Conservation (phyloP, 2,329 filamentous ascomycete species). For the Neurospora sp. region DNA sequence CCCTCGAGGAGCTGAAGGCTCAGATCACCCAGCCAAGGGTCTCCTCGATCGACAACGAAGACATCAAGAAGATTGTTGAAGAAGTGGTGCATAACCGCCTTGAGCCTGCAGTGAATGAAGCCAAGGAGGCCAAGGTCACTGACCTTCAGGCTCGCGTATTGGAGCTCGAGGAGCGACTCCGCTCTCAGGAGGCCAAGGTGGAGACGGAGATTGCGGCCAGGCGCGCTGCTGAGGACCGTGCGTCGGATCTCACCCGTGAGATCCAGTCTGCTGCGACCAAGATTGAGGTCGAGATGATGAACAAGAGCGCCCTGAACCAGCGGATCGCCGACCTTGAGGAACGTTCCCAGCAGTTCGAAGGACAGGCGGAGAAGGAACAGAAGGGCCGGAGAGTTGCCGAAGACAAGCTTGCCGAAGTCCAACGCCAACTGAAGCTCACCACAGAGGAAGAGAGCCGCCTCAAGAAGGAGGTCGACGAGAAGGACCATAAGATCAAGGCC, state of each 20-base stretch:
- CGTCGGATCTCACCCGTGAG: conserved; percentile 42
- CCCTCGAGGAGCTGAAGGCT: conserved; percentile 53
- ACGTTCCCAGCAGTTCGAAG: conserved; percentile 53
- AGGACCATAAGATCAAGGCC: conserved; percentile 53
- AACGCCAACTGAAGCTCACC: conserved; percentile 56
- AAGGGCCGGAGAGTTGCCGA: conserved; percentile 55
- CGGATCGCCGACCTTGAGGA: conserved; percentile 61
- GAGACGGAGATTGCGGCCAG: conserved; percentile 40
- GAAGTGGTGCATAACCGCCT: conserved; percentile 50
- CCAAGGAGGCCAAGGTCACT: conserved; percentile 38
- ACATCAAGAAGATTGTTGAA: conserved; percentile 53
- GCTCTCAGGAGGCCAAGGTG: conserved; percentile 35
- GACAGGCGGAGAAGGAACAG: conserved; percentile 54
- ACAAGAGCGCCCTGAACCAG: conserved; percentile 46
- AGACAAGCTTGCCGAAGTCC: conserved; percentile 62
- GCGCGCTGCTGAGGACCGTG: conserved; percentile 42
- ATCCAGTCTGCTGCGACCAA: conserved; percentile 48
- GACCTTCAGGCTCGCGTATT: conserved; percentile 50
- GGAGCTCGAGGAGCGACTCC: conserved; percentile 49
- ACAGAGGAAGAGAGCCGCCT: conserved; percentile 65
- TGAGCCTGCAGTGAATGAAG: conserved; percentile 35
- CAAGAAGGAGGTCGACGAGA: conserved; percentile 56
- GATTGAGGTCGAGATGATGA: conserved; percentile 51
- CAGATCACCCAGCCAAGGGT: conserved; percentile 37
- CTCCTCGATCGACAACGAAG: conserved; percentile 36